Evolutionary conservation across 495 filamentous ascomycete genomes (phyloP), one percentile per base, ranked within the genome.

Genomic region (Aspergillus egyptiacus): DNA sequence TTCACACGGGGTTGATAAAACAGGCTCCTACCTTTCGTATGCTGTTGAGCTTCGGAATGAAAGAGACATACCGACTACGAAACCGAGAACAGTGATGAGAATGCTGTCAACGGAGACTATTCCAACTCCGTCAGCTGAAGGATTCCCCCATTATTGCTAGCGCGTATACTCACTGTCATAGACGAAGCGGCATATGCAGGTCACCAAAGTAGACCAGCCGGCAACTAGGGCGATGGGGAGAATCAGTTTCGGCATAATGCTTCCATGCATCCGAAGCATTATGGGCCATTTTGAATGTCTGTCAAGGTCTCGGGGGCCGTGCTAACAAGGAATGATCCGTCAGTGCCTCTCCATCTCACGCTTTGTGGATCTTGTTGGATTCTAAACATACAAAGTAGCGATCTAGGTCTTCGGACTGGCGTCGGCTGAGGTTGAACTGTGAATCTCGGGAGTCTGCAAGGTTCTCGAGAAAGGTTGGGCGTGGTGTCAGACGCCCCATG

Each of bases 41-140:
- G 88, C 89, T 13, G 87, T 89, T 1, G 86, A 86, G 54, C 80
- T 86, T 40, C 88, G 83, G 70, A 95, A 93, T 18, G 84, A 88
- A 53, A 95, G 70, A 1, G 85, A 78, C 59, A 94, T 65, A 73
- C 84, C 86, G 56, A 95, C 86, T 51, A 94, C 87, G 73, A 95
- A 93, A 83, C 88, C 89, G 22, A 87, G 79, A 9, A 94, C 83
- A 11, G 87, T 94, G 27, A 95, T 76, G 7, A 95, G 73, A 45
- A 90, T 75, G 18, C 74, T 79, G 52, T 78, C 75, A 20, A 93
- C 81, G 17, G 76, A 76, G 19, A 74, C 70, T 73, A 41, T 22
- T 11, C 28, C 14, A 11, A 32, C 9, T 38, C 27, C 1, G 7
- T 19, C 30, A 51, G 14, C n/a, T 5, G 25, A 5, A 17, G 5